phyloP scores from a whole-genome alignment of 2,329 filamentous ascomycete species.

The Cladophialophora immunda region DNA sequence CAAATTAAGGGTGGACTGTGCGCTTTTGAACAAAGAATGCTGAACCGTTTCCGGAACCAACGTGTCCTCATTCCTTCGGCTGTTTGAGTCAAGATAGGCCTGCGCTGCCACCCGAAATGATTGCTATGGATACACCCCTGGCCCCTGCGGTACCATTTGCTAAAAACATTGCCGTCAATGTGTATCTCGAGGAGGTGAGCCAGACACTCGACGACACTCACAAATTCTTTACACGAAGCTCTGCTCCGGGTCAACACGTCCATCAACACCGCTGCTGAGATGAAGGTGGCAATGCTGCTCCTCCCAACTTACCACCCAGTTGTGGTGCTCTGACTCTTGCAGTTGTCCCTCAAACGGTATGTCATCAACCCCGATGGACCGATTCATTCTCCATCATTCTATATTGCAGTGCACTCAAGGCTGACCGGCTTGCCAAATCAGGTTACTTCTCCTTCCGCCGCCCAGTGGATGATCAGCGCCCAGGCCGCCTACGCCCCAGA shows the following conservation, averaged over 20 bases:
- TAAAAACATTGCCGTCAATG: conserved; percentile 54
- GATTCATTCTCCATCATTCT: background rate
- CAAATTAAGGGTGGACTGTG: background rate
- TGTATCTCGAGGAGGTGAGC: conserved; percentile 58
- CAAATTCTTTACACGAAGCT: too few relatives aligned
- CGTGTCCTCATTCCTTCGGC: background rate
- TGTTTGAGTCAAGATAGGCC: conserved; percentile 51
- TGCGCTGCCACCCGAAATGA: conserved; percentile 59
- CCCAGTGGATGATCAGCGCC: background rate
- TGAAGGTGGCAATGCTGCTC: background rate
- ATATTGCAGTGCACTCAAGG: background rate
- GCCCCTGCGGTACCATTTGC: conserved; percentile 56
- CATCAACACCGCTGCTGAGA: too few relatives aligned
- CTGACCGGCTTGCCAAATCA: background rate
- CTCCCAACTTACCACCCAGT: conserved; percentile 9
- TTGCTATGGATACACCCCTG: conserved; percentile 60
- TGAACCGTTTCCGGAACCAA: background rate
- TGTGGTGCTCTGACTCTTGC: conserved; percentile 15
- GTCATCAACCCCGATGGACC: background rate
- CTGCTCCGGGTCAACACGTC: too few relatives aligned
- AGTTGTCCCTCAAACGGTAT: conserved; percentile 23
- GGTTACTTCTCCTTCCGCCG: background rate
- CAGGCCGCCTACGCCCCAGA: background rate
- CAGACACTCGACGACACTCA: conserved; percentile 51
- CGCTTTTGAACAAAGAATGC: background rate